Percentiles rank a stretch among this genome's conserved stretches.
These are phyloP conservation scores for Penicillium samsonianum DNA, from an alignment of 495 filamentous ascomycete species.

Conservation along the genomic window DNA sequence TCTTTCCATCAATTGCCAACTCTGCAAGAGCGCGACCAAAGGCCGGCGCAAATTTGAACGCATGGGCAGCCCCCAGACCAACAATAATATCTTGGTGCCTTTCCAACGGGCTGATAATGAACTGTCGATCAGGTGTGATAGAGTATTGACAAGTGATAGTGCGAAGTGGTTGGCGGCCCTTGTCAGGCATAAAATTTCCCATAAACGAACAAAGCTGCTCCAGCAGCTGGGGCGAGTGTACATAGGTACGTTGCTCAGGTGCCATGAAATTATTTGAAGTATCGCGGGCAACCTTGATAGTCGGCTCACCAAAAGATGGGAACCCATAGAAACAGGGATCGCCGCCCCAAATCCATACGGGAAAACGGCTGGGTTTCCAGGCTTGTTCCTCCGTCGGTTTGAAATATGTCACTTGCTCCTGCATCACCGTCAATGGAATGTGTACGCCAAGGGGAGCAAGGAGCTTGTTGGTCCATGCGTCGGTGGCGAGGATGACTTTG, in stretches of 20 bases:
- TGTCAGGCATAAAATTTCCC: slow-evolving; percentile 26
- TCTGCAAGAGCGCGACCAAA: slow-evolving; percentile 34
- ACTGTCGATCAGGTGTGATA: slow-evolving; percentile 32
- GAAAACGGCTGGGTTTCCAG: slow-evolving; percentile 24
- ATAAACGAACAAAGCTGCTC: slow-evolving; percentile 26
- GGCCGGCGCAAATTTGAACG: slow-evolving; percentile 36
- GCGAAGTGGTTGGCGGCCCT: slow-evolving; percentile 27
- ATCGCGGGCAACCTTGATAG: slow-evolving; percentile 35
- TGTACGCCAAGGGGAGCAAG: slow-evolving; percentile 27
- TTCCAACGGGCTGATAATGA: slow-evolving; percentile 31
- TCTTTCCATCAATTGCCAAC: slow-evolving; percentile 32
- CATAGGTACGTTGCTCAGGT: slow-evolving; percentile 32
- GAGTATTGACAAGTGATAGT: slow-evolving; percentile 35
- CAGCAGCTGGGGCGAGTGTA: slow-evolving; percentile 26
- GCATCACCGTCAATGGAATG: slow-evolving; percentile 33
- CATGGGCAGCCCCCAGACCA: slow-evolving; percentile 33
- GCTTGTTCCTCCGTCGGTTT: slow-evolving; percentile 23
- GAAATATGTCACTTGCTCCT: slow-evolving; percentile 37
- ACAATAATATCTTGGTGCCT: slow-evolving; percentile 30
- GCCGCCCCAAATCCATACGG: slow-evolving; percentile 33
- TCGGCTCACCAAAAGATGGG: slow-evolving; percentile 32
- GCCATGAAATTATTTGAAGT: slow-evolving; percentile 32
- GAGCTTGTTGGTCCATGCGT: slow-evolving; percentile 35
- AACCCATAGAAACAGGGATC: slow-evolving; percentile 31
- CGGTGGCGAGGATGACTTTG: slow-evolving; percentile 32